These are phyloP conservation scores for Suillus spraguei DNA, from an alignment of 768 basidiomycete species.

Conservation along the genomic window DNA sequence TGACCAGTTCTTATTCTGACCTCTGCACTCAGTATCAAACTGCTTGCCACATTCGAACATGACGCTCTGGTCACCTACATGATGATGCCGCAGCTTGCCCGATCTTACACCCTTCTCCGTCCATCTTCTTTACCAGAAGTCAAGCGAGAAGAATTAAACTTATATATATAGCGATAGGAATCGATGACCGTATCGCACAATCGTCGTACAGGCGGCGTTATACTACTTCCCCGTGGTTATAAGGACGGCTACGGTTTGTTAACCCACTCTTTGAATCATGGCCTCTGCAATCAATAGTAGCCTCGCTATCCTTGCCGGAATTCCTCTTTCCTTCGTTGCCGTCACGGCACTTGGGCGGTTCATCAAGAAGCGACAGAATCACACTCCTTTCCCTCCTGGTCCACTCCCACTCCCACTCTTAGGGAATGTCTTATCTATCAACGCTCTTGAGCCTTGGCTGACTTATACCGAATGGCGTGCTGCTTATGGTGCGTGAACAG, in stretches of 20 bases:
- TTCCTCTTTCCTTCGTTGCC: background rate
- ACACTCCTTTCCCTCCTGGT: background rate
- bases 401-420: background rate
- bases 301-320: background rate
- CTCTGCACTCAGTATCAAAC: no score
- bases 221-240: no score
- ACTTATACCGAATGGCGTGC: background rate
- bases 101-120: no score
- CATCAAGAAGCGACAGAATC: background rate
- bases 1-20: no score
- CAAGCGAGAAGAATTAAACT: no score
- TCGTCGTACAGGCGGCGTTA: no score
- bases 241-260: background rate
- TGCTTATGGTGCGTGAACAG: slow-evolving; percentile 18
- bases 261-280: background rate
- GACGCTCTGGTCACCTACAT: no score
- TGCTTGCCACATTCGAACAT: no score
- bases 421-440: background rate
- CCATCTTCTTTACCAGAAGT: no score
- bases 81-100: no score
- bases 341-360: background rate
- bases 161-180: no score
- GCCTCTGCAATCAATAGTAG: background rate
- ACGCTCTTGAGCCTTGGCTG: background rate
- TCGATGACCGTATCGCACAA: no score